These are phyloP conservation scores for Botrytis fragariae DNA, from an alignment of 2,329 filamentous ascomycete genomes.

Conservation along the genomic window DNA sequence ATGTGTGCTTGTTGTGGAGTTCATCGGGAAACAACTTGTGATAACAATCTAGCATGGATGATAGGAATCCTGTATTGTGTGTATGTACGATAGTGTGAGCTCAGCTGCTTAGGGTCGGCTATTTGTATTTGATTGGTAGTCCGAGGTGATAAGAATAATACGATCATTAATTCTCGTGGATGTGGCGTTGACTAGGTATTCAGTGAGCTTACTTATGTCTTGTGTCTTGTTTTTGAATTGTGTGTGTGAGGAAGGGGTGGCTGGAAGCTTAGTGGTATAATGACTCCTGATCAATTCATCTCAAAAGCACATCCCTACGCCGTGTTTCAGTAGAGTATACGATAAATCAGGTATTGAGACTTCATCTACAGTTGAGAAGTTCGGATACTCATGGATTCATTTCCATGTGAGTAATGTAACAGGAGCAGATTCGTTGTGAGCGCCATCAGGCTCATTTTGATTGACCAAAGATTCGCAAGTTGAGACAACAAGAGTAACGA, in stretches of 20 bases:
- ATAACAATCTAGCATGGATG: neutral
- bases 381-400: neutral
- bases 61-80: neutral
- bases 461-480: neutral
- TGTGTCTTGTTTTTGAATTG: neutral
- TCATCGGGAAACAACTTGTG: neutral
- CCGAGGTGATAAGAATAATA: neutral
- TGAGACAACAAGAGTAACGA: neutral
- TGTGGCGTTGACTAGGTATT: neutral
- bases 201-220: neutral
- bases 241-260: neutral
- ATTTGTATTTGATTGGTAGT: neutral
- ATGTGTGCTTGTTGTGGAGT: neutral
- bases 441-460: neutral
- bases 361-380: neutral
- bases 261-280: no score
- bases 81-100: constrained; percentile 1
- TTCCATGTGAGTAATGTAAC: neutral
- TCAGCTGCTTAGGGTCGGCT: neutral
- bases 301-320: neutral
- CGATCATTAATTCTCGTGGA: neutral
- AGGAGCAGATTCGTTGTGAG: neutral
- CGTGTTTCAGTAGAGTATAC: neutral
- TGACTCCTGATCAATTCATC: neutral
- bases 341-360: neutral